Base-by-base conservation (phyloP, 495 filamentous ascomycete genomes). In the Lasiosphaeria miniovina region DNA sequence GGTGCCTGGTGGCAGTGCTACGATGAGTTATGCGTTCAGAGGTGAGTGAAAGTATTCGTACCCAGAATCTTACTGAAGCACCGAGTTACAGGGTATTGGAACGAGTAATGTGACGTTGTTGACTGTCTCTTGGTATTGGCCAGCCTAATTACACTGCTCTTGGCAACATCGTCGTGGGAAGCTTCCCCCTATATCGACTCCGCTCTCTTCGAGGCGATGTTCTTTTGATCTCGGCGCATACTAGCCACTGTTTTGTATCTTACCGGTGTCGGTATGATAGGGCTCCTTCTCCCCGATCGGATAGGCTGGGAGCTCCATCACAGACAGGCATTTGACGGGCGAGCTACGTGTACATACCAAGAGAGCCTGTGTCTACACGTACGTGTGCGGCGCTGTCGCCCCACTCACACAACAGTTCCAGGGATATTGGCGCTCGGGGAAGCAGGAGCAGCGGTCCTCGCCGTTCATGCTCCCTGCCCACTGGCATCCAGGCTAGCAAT, bases 301-400 rank as follows among this genome's bases (percentile, higher is more conserved):
- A 24, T 24, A 24, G 24, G 24, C 24, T 24, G 24, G 24, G 24
- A 24, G 24, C 24, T 24, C 24, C 24, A 24, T 24, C 24, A 24
- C 24, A 24, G 24, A 24, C 24, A 24, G 24, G 24, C 24, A 24
- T 24, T 24, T 24, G n/a, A 24, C 24, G 24, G 24, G 24, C 24
- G 24, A 24, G 24, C 24, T 24, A 53, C 36, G 51, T 12, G 51
- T 14, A 35, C 6, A 15, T 34, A 11, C 43, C 12, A n/a, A 15
- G 17, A 51, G 31, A 53, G 32, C n/a, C 6, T 36, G 34, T 31
- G 51, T 53, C 32, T 31, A 36, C 15, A 15, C 33, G 51, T 33
- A 53, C 4, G 51, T 36, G n/a, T 53, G 51, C 51, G 51, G 51
- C 51, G 51, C 12, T 35, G 51, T 38, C 51, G 7, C 15, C 4